Percentiles rank a stretch among this genome's conserved stretches.
phyloP scores from a whole-genome alignment of 108 stramenopile genomes.

The Discostella pseudostelligera region DNA sequence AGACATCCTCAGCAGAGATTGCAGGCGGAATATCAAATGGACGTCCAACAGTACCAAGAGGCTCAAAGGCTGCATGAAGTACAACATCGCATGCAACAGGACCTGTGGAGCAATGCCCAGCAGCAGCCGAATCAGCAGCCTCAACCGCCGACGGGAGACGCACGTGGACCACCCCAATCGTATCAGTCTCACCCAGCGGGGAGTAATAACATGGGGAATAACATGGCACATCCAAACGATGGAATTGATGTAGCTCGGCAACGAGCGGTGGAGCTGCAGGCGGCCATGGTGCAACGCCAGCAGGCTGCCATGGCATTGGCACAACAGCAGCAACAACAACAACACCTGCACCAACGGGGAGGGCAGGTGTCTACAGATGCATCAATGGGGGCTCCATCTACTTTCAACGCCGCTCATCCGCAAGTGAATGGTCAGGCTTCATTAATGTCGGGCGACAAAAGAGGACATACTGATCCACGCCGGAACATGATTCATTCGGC shows the following conservation, averaged over 20 bases:
- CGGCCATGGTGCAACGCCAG: slow-evolving; percentile 41
- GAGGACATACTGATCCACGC: slow-evolving; percentile 15
- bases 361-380: slow-evolving; percentile 1
- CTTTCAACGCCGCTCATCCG: slow-evolving; percentile 1
- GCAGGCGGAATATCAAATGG: slow-evolving; percentile 25
- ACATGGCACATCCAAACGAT: slow-evolving; percentile 8
- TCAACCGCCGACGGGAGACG: slow-evolving; percentile 1
- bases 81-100: slow-evolving; percentile 29
- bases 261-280: slow-evolving; percentile 37
- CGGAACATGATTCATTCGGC: slow-evolving; percentile 6
- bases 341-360: slow-evolving; percentile 11
- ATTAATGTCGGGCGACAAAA: slow-evolving; percentile 19
- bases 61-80: slow-evolving; percentile 36
- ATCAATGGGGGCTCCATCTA: slow-evolving; percentile 3
- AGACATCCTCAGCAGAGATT: slow-evolving; percentile 31
- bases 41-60: slow-evolving; percentile 22
- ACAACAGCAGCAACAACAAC: slow-evolving; percentile 6
- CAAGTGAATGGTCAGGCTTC: slow-evolving; percentile 13
- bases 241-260: slow-evolving; percentile 37
- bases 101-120: slow-evolving; percentile 23
- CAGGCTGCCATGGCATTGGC: slow-evolving; percentile 35
- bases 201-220: background rate
- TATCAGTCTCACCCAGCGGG: slow-evolving; percentile 17
- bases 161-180: slow-evolving; percentile 29
- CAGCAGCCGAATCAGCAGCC: slow-evolving; percentile 40